Base-by-base conservation (phyloP, 495 filamentous ascomycete species). In the Bombardia bombarda region DNA sequence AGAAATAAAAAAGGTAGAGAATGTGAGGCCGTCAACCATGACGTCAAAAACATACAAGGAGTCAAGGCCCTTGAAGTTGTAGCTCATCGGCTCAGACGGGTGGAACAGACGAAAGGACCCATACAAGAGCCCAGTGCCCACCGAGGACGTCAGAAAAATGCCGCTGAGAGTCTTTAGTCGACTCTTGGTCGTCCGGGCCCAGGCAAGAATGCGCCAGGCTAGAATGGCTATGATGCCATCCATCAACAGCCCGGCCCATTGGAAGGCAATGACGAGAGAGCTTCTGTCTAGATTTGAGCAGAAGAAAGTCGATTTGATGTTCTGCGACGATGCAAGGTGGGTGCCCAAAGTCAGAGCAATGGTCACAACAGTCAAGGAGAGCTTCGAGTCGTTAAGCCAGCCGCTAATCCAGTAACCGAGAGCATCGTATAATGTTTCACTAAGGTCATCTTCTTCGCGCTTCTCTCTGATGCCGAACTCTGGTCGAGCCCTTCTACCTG, bases 121-220 rank as follows among this genome's bases (percentile, higher is more conserved):
- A 38, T 51, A 53, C 20, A 56, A n/a, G 4, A 58, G 20, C 2
- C 34, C 50, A 10, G 45, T 45, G 25, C 51, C 55, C 12, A 56
- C n/a, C 2, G 50, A 38, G 4, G 53, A 49, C 28, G 49, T 43
- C 14, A 65, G 16, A 21, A 69, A 38, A 10, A 71, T 61, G n/a
- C 43, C 50, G 19, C 62, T 56, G 12, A 73, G 48, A 7, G 57
- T 65, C 28, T 52, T 60, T 20, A 74, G 52, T 4, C 66, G 62
- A 26, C 46, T 51, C 37, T 61, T 68, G 17, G 65, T 68, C 1
- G 69, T 69, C 30, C 68, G 52, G 6, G 62, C 49, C 68, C 67
- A 71, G 30, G 67, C 65, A n/a, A 74, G 53, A 9, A 70, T 56
- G 12, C 68, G 63, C 68, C 69, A 72, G 4, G 51, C 17, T 17